phyloP scores from a whole-genome alignment of 2,329 filamentous ascomycete species.

The Colletotrichum limetticola region DNA sequence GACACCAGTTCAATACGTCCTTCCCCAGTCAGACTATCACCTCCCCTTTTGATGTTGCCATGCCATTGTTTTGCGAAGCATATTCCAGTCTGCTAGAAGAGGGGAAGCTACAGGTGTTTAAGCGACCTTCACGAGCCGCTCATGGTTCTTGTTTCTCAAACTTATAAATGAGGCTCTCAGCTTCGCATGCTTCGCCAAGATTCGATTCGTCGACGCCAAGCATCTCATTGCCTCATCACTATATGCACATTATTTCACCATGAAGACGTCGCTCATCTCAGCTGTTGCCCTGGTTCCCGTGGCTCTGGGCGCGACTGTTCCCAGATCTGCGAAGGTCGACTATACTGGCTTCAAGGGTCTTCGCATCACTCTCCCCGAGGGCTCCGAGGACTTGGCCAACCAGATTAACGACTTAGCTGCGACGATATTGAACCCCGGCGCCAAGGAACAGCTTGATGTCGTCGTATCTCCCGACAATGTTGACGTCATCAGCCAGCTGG shows the following conservation, averaged over 20 bases:
- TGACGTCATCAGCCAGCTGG: constrained; percentile 42
- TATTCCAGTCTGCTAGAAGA: neutral
- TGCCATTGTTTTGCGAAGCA: neutral
- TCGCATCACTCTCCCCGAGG: constrained; percentile 22
- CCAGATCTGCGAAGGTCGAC: constrained; percentile 20
- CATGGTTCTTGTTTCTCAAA: neutral
- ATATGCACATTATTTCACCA: neutral
- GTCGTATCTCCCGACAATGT: constrained; percentile 44
- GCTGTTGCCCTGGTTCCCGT: neutral
- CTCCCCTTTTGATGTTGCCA: neutral
- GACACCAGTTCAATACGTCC: neutral
- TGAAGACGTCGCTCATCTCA: constrained; percentile 24
- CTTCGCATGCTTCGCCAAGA: neutral
- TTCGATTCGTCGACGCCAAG: neutral
- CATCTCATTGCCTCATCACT: neutral
- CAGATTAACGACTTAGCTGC: constrained; percentile 29
- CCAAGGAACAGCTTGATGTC: constrained; percentile 41
- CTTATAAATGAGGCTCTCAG: constrained; percentile 1
- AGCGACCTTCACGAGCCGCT: neutral
- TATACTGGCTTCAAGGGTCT: constrained; percentile 35
- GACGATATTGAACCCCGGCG: constrained; percentile 6
- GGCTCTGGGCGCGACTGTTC: constrained; percentile 7
- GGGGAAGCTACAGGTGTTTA: neutral
- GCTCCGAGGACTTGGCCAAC: constrained; percentile 1
- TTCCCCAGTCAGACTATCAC: constrained; percentile 15